Evolutionary conservation across 2,329 filamentous ascomycete species (phyloP).

Genomic region (Polychaeton citri): DNA sequence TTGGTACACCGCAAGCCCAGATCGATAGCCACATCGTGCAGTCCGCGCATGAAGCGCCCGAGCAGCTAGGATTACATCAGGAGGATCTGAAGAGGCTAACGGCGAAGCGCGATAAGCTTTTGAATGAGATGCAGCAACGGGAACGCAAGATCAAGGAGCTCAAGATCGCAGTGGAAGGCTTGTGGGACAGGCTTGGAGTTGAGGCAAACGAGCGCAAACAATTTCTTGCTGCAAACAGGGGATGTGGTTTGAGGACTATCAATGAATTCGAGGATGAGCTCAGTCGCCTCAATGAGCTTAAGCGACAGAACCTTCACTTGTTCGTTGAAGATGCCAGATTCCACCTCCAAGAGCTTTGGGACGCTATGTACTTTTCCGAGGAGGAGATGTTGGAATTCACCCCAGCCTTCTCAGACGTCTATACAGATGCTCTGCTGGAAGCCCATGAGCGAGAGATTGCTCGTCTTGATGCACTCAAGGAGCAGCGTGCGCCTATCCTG

Average conservation of each 20-base stretch:
- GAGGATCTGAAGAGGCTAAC: constrained; percentile 66
- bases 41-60: constrained; percentile 76
- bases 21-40: constrained; percentile 81
- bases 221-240: constrained; percentile 77
- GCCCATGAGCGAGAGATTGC: constrained; percentile 87
- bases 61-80: constrained; percentile 84
- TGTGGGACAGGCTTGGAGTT: constrained; percentile 81
- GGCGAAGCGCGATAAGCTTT: constrained; percentile 63
- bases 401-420: constrained; percentile 81
- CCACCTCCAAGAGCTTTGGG: constrained; percentile 90
- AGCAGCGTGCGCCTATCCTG: constrained; percentile 76
- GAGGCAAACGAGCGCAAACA: constrained; percentile 70
- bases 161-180: constrained; percentile 59
- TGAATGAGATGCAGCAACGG: constrained; percentile 76
- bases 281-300: constrained; percentile 73
- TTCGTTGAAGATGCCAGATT: constrained; percentile 91
- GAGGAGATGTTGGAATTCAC: constrained; percentile 99
- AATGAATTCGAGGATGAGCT: constrained; percentile 95
- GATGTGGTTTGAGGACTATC: constrained; percentile 80
- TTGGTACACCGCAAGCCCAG: constrained; percentile 86
- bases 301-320: constrained; percentile 84
- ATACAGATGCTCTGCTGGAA: constrained; percentile 86
- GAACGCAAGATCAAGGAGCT: constrained; percentile 69
- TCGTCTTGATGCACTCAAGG: constrained; percentile 65
- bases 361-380: constrained; percentile 83